These are phyloP conservation scores for Silene latifolia DNA, from an alignment of 148 eudicot genomes.

Conservation along the genomic window DNA sequence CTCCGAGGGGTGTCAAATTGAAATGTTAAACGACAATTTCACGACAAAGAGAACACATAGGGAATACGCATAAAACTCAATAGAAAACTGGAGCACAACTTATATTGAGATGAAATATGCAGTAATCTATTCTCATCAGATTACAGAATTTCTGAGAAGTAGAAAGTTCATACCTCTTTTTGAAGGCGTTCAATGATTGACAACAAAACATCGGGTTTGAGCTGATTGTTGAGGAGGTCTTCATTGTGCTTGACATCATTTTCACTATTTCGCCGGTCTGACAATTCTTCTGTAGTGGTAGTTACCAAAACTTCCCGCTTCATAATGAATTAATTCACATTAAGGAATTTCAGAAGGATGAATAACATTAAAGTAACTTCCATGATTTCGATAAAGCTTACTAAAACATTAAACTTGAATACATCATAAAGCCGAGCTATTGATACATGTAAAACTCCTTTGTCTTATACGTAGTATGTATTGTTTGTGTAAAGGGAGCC, in stretches of 20 bases:
- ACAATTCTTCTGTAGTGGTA: slow-evolving; percentile 25
- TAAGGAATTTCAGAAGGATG: not conserved
- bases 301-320: slow-evolving; percentile 41
- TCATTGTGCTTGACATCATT: slow-evolving; percentile 21
- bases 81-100: too few relatives aligned
- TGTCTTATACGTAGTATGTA: too few relatives aligned
- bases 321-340: not conserved
- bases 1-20: too few relatives aligned
- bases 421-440: not conserved
- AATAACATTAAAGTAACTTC: not conserved
- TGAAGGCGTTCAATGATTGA: slow-evolving; percentile 79
- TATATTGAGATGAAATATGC: too few relatives aligned
- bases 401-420: not conserved
- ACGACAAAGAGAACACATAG: too few relatives aligned
- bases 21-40: too few relatives aligned
- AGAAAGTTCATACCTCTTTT: slow-evolving; percentile 57
- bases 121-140: not conserved
- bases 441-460: not conserved
- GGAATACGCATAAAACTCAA: too few relatives aligned
- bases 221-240: slow-evolving; percentile 36
- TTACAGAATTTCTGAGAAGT: not conserved
- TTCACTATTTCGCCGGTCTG: slow-evolving; percentile 27
- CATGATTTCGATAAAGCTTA: not conserved
- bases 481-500: too few relatives aligned
- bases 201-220: slow-evolving; percentile 44